Conservation (phyloP, 345 rosid genomes). For the Sisymbrium irio region DNA sequence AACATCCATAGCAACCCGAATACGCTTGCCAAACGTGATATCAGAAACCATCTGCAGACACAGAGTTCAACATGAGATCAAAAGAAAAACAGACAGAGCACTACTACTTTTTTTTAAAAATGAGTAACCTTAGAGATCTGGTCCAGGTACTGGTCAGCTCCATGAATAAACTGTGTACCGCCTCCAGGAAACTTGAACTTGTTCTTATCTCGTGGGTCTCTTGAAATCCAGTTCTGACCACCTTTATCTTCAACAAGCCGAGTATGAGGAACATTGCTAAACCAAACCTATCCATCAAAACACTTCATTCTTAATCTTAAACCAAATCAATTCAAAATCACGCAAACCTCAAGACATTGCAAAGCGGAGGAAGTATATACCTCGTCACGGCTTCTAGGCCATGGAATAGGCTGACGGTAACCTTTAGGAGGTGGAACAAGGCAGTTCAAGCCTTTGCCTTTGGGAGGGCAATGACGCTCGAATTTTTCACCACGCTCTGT, state of each 20-base stretch:
- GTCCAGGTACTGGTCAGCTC: constrained; percentile 85
- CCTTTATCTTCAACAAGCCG: constrained; percentile 93
- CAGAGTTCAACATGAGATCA: constrained; percentile 23
- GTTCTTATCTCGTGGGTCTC: constrained; percentile 49
- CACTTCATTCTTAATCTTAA: background rate
- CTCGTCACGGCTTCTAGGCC: constrained; percentile 97
- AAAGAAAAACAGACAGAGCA: background rate
- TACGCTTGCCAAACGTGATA: constrained; percentile 68
- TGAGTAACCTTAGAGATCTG: constrained; percentile 72
- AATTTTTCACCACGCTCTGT: constrained; percentile 74
- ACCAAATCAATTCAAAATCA: background rate
- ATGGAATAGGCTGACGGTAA: constrained; percentile 70
- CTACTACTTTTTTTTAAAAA: background rate
- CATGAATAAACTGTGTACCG: constrained; percentile 97
- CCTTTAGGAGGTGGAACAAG: constrained; percentile 84
- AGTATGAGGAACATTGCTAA: constrained; percentile 79
- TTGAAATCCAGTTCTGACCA: constrained; percentile 94
- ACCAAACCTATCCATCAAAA: constrained; percentile 75
- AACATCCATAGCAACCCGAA: constrained; percentile 78
- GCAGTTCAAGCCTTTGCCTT: constrained; percentile 69
- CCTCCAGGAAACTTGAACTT: constrained; percentile 98
- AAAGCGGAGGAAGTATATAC: constrained; percentile 36
- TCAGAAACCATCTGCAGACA: constrained; percentile 78
- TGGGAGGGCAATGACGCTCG: constrained; percentile 87
- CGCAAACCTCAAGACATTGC: background rate